Conservation (phyloP, 306 rosid genomes). For the Acmispon strigosus region DNA sequence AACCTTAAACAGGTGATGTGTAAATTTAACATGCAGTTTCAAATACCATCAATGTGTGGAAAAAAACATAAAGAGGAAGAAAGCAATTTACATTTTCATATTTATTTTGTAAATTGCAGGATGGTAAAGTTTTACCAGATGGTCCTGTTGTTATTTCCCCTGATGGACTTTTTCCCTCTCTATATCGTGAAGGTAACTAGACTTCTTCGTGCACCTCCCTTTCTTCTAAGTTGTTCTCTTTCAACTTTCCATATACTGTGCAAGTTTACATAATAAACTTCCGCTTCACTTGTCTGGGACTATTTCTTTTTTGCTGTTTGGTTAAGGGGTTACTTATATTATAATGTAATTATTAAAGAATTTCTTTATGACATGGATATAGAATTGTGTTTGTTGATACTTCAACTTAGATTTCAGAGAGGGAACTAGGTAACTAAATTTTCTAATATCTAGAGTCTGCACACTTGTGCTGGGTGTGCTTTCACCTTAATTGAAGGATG, state of each 20-base stretch:
- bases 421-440: not conserved
- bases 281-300: not conserved
- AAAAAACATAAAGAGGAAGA: not conserved
- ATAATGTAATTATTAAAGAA: not conserved
- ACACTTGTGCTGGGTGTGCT: not conserved
- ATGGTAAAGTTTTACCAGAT: constrained; percentile 86
- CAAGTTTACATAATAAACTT: not conserved
- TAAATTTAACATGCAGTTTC: constrained; percentile 16
- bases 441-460: not conserved
- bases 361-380: not conserved
- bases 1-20: constrained; percentile 82
- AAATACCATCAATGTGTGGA: constrained; percentile 14
- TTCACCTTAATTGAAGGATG: not conserved
- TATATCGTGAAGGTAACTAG: constrained; percentile 83
- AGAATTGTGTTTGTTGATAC: not conserved
- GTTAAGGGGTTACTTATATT: not conserved
- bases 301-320: not conserved
- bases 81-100: constrained; percentile 2
- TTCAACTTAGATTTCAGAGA: not conserved
- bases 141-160: constrained; percentile 99
- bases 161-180: constrained; percentile 92
- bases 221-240: not conserved
- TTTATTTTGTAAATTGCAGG: constrained; percentile 40
- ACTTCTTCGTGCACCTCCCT: not conserved
- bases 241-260: not conserved